Conservation (phyloP, 176 grass and related monocot genomes). For the bread wheat (Triticum aestivum) region DNA sequence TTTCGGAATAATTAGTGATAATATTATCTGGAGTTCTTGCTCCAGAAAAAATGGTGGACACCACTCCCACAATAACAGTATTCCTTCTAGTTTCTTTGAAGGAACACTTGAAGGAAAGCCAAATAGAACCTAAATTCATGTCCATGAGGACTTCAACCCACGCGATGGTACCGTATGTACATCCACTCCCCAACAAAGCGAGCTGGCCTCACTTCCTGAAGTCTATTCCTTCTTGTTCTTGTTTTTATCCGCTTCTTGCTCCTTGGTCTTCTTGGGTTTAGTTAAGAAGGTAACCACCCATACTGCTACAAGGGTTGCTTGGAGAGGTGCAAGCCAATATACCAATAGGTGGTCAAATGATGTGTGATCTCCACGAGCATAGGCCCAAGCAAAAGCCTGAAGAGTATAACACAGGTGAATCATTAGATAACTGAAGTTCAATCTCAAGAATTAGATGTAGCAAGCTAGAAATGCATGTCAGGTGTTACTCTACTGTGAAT, state of each 20-base stretch:
- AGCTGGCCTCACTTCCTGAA: neutral
- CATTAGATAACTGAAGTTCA: slow-evolving; percentile 17
- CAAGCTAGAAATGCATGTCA: neutral
- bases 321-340: slow-evolving; percentile 92
- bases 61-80: neutral
- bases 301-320: slow-evolving; percentile 77
- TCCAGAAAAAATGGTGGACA: slow-evolving; percentile 15
- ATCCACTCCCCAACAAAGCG: neutral
- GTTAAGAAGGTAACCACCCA: slow-evolving; percentile 61
- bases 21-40: slow-evolving; percentile 11
- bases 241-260: slow-evolving; percentile 41
- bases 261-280: slow-evolving; percentile 49
- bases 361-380: slow-evolving; percentile 82
- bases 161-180: neutral
- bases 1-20: neutral
- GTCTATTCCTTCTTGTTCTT: slow-evolving; percentile 73
- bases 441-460: neutral
- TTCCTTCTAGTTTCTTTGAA: neutral
- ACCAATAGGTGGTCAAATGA: slow-evolving; percentile 82
- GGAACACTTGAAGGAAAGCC: neutral
- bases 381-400: slow-evolving; percentile 97
- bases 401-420: slow-evolving; percentile 24
- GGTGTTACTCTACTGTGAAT: neutral
- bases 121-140: neutral
- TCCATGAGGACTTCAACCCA: neutral